Conservation (phyloP, 2,329 filamentous ascomycete genomes). For the Penicillium sp. region DNA sequence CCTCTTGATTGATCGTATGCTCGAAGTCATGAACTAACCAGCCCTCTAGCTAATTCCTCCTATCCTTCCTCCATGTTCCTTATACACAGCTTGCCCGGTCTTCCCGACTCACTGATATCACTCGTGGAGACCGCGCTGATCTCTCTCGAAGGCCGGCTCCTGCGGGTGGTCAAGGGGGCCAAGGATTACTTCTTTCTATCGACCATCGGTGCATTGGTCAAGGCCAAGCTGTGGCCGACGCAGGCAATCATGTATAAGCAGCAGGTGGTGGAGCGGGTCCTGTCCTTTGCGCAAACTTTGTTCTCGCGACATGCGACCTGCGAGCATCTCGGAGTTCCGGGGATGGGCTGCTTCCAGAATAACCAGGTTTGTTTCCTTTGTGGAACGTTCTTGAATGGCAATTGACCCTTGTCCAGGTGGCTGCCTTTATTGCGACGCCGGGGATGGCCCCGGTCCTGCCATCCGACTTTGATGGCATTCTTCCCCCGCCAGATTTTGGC, state of each 20-base stretch:
- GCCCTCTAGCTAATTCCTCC: constrained; percentile 1
- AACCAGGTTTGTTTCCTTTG: constrained; percentile 30
- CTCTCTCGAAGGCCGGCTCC: constrained; percentile 31
- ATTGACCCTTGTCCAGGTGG: constrained; percentile 1
- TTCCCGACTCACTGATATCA: constrained; percentile 35
- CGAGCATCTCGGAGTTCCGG: constrained; percentile 29
- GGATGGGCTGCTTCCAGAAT: constrained; percentile 32
- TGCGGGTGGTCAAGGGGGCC: constrained; percentile 37
- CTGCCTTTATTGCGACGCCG: constrained; percentile 22
- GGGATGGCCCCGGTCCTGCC: constrained; percentile 23
- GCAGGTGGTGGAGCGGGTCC: constrained; percentile 37
- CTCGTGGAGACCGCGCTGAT: constrained; percentile 33
- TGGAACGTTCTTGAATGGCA: background rate
- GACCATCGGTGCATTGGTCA: constrained; percentile 36
- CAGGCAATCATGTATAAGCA: constrained; percentile 36
- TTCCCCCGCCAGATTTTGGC: constrained; percentile 23
- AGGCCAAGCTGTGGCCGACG: constrained; percentile 33
- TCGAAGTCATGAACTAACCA: background rate
- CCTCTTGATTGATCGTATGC: background rate
- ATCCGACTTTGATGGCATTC: constrained; percentile 23
- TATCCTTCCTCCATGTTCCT: constrained; percentile 17
- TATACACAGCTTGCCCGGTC: constrained; percentile 28
- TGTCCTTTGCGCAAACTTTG: constrained; percentile 36
- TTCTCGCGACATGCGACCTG: constrained; percentile 36
- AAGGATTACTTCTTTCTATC: constrained; percentile 43